Evolutionary conservation across 1,284 basidiomycete species (phyloP), one percentile per base, ranked within the genome.

Genomic region (Heterobasidion occidentale): DNA sequence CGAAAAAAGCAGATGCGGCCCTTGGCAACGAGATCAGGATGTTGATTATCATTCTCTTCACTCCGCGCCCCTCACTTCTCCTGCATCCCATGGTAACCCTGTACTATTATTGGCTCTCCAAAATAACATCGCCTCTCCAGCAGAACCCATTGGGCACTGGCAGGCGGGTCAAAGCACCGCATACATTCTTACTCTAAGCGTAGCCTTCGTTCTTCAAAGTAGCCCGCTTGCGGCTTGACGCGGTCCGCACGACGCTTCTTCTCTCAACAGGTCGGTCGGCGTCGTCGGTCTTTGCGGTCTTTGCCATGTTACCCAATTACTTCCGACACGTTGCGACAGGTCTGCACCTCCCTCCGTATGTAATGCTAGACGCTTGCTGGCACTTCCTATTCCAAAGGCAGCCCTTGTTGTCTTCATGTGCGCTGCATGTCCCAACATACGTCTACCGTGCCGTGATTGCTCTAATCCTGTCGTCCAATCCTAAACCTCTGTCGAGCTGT

Each of bases 21-120:
- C 69, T 68, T 70, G 64, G 63, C 67, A 59, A 69, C 53, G 62
- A 52, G 15, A 45, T 46, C 52, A 44, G 38, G 38, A 44, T 36
- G 27, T 17, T n/a, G 27, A 42, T 34, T n/a, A n/a, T 38, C 17
- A 51, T 33, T 33, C 50, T 51, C 11, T 34, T 51, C 38, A 12
- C 38, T n/a, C 38, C 38, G 11, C 38, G 11, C n/a, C 38, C 38
- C 38, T 42, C 38, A 42, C 12, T 42, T 11, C 12, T 42, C 38
- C 27, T 27, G 27, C 38, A 42, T 42, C 38, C n/a, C 38, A 42
- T 42, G n/a, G 38, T n/a, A 42, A 42, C 38, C 27, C 38, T 42
- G 12, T 42, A 42, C 38, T n/a, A 42, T 12, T 42, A 11, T 12
- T 42, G 12, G 38, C 38, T 9, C 38, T 27, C 38, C 38, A 42